A percentile compares a stretch with the other conserved stretches of the same genome.
These are phyloP conservation scores for Kentomonas sorsogonicus DNA, from an alignment of 208 protist genomes.

Conservation along the genomic window DNA sequence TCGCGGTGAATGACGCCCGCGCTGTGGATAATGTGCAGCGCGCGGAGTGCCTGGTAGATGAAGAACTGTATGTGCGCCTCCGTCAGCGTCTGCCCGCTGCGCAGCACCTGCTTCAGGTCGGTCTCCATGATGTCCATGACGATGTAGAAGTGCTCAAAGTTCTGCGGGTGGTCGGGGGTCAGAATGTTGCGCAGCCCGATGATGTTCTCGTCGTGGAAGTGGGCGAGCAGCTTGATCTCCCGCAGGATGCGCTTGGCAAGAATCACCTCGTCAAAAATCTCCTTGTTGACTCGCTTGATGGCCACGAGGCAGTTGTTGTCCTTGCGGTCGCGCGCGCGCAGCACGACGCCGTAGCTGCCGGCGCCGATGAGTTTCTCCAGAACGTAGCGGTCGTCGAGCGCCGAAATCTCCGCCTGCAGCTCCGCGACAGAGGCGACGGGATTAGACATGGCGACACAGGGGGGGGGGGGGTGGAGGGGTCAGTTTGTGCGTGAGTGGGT, in stretches of 20 bases:
- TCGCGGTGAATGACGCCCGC: slow-evolving; percentile 95
- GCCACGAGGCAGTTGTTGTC: slow-evolving; percentile 78
- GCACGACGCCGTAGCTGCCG: slow-evolving; percentile 89
- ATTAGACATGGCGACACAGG: background rate
- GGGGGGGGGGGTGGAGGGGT: background rate
- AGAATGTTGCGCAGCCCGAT: slow-evolving; percentile 86
- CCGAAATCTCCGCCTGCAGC: slow-evolving; percentile 74
- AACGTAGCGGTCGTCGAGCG: slow-evolving; percentile 82
- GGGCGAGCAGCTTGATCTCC: slow-evolving; percentile 91
- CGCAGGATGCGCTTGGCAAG: slow-evolving; percentile 92
- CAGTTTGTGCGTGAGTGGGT: background rate
- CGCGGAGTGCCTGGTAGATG: slow-evolving; percentile 94
- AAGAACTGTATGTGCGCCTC: slow-evolving; percentile 95
- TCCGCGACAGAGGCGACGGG: slow-evolving; percentile 48
- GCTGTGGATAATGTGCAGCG: slow-evolving; percentile 92
- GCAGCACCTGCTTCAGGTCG: slow-evolving; percentile 93
- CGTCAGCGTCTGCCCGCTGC: slow-evolving; percentile 83
- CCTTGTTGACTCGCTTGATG: slow-evolving; percentile 94
- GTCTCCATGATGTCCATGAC: slow-evolving; percentile 97
- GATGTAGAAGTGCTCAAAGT: slow-evolving; percentile 91
- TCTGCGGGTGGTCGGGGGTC: slow-evolving; percentile 49
- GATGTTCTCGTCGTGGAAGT: slow-evolving; percentile 91
- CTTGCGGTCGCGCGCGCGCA: slow-evolving; percentile 67
- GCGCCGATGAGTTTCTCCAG: slow-evolving; percentile 87
- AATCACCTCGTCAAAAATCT: slow-evolving; percentile 91